These are phyloP conservation scores for Lactarius deliciosus DNA, from an alignment of 768 basidiomycete genomes.

Conservation along the genomic window DNA sequence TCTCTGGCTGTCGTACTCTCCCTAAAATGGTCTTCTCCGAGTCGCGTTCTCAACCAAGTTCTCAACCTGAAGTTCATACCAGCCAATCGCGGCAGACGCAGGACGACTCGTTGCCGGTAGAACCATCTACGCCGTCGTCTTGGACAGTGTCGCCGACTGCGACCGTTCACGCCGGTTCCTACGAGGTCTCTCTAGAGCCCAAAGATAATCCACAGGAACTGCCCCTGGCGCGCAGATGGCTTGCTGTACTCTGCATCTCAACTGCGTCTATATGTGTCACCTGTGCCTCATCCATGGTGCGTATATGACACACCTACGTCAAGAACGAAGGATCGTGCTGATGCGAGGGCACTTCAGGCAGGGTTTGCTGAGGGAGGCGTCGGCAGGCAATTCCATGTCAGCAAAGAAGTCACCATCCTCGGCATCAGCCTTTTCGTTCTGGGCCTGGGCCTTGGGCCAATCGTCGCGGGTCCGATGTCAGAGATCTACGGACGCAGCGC, in stretches of 20 bases:
- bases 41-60: not conserved
- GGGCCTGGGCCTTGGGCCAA: slow-evolving; percentile 37
- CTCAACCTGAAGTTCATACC: not conserved
- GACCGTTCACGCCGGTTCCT: not conserved
- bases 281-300: slow-evolving; percentile 33
- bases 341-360: slow-evolving; percentile 30
- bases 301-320: not conserved
- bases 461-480: slow-evolving; percentile 41
- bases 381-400: slow-evolving; percentile 39
- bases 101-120: not conserved
- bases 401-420: slow-evolving; percentile 42
- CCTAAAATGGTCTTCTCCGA: not conserved
- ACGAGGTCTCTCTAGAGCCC: slow-evolving; percentile 26
- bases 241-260: slow-evolving; percentile 30
- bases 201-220: slow-evolving; percentile 31
- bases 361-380: slow-evolving; percentile 42
- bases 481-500: slow-evolving; percentile 61
- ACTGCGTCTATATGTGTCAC: slow-evolving; percentile 32
- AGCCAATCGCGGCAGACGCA: slow-evolving; percentile 7
- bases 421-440: slow-evolving; percentile 43
- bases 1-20: not conserved
- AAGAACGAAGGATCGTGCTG: not conserved
- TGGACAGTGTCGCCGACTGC: not conserved
- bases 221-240: slow-evolving; percentile 29
- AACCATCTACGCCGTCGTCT: not conserved